Conservation (phyloP, 2,329 filamentous ascomycete genomes). For the Cadophora malorum region DNA sequence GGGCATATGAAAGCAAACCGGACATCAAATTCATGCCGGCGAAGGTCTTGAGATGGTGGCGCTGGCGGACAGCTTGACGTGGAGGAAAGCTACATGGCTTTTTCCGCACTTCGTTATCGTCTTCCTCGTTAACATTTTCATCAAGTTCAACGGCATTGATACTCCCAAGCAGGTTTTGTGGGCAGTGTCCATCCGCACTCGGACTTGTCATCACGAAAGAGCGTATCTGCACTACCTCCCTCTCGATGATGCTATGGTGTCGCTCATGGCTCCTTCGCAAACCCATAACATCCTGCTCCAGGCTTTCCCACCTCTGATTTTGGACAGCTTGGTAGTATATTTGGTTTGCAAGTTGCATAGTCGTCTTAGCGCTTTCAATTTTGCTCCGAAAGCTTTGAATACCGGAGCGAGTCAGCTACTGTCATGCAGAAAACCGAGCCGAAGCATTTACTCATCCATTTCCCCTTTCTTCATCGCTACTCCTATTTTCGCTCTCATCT, state of each 20-base stretch:
- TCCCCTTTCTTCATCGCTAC: slow-evolving; percentile 6
- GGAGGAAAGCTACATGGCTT: neutral
- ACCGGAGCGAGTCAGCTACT: neutral
- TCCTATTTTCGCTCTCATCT: neutral
- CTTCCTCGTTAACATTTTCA: neutral
- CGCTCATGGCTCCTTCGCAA: slow-evolving; percentile 11
- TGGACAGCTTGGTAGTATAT: slow-evolving; percentile 22
- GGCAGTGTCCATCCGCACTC: neutral
- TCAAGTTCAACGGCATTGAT: neutral
- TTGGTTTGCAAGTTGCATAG: slow-evolving; percentile 25
- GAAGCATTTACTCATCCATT: slow-evolving; percentile 4
- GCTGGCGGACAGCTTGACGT: neutral
- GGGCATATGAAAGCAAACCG: neutral
- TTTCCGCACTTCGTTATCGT: neutral
- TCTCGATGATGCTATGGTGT: neutral
- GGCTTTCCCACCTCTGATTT: slow-evolving; percentile 23
- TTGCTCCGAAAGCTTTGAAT: slow-evolving; percentile 11
- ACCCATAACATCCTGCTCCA: slow-evolving; percentile 19
- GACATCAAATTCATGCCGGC: neutral
- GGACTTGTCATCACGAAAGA: neutral
- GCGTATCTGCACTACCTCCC: slow-evolving; percentile 1
- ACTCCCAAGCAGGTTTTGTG: neutral
- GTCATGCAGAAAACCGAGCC: too few relatives aligned
- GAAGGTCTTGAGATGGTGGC: neutral
- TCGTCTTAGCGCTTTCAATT: slow-evolving; percentile 24